Conservation (phyloP, 2,329 filamentous ascomycete genomes). For the Diaporthe vexans region DNA sequence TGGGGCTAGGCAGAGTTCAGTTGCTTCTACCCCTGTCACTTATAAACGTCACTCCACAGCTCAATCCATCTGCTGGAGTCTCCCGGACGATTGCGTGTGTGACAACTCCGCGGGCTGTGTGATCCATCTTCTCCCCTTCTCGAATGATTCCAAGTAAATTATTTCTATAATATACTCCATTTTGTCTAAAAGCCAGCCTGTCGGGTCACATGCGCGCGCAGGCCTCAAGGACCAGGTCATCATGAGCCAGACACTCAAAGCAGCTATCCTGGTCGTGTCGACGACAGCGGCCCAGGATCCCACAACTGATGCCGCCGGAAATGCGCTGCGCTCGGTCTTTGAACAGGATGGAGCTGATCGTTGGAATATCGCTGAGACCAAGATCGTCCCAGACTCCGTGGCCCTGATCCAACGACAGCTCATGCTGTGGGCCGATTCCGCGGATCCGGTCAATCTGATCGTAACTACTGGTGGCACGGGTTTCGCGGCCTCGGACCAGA, state of each 20-base stretch:
- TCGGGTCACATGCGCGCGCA: neutral
- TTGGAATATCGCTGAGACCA: constrained; percentile 78
- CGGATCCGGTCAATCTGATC: constrained; percentile 78
- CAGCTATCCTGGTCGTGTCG: constrained; percentile 88
- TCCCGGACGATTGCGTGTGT: neutral
- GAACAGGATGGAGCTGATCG: constrained; percentile 73
- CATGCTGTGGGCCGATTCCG: constrained; percentile 77
- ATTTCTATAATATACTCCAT: neutral
- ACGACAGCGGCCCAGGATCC: constrained; percentile 88
- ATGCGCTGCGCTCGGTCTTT: constrained; percentile 78
- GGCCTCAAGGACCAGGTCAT: neutral
- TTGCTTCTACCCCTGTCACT: constrained; percentile 20
- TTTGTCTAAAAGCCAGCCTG: neutral
- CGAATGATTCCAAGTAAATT: neutral
- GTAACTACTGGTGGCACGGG: constrained; percentile 94
- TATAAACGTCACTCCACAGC: constrained; percentile 24
- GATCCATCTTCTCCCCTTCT: too few relatives aligned
- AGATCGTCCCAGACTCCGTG: constrained; percentile 85
- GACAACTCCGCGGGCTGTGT: neutral
- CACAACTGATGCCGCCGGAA: constrained; percentile 81
- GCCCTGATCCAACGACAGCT: constrained; percentile 82
- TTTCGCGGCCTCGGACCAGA: constrained; percentile 87
- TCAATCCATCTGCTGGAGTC: neutral
- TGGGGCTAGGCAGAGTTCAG: constrained; percentile 24
- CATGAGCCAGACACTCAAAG: constrained; percentile 65